Evolutionary conservation across 2,329 filamentous ascomycete genomes (phyloP), one percentile per base, ranked within the genome.

Genomic region (Allantophomopsis cytisporea): DNA sequence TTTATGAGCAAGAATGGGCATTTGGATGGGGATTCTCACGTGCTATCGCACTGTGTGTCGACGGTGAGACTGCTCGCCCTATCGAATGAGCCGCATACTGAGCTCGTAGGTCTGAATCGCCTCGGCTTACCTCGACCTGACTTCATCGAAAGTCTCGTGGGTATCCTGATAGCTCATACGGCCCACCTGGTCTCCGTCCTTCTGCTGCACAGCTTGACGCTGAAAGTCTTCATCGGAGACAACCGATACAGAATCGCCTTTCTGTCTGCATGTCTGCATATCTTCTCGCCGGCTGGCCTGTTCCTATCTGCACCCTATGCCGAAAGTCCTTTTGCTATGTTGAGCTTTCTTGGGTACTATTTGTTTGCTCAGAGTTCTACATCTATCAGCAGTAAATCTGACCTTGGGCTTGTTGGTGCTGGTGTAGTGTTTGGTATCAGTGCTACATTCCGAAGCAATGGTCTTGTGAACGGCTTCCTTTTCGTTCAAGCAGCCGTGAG

Each of bases 261-360:
- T 44, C 55, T 82, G 16, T 70, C 85, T 7, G 76, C 85, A 3
- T 62, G 72, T 13, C 64, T 96, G 37, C 86, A 96, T 57, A 71
- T 94, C 40, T 54, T 96, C 37, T 91, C 84, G 0, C 89, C 91
- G 0, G 91, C 83, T 0, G 89, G 89, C 1, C 61, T 95, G 2
- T 96, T 98, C 55, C 71, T 98, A 14, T 88, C 82, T 0, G 81
- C 88, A 0, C 86, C 89, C 0, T 94, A 91, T 57, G 71, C 76
- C 8, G 91, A 98, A 62, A 76, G 82, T 45, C 58, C 80, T 0
- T 95, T 87, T 58, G 78, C 89, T 0, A 65, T 83, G 16, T 64
- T 94, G 28, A 83, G 82, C 32, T 84, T 95, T 50, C 49, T 68
- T 1, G 91, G 86, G 1, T 78, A 77, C 51, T 68, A 83, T 21